These are phyloP conservation scores for Aureobasidium sp. DNA, from an alignment of 2,329 filamentous ascomycete species.

Conservation along the genomic window DNA sequence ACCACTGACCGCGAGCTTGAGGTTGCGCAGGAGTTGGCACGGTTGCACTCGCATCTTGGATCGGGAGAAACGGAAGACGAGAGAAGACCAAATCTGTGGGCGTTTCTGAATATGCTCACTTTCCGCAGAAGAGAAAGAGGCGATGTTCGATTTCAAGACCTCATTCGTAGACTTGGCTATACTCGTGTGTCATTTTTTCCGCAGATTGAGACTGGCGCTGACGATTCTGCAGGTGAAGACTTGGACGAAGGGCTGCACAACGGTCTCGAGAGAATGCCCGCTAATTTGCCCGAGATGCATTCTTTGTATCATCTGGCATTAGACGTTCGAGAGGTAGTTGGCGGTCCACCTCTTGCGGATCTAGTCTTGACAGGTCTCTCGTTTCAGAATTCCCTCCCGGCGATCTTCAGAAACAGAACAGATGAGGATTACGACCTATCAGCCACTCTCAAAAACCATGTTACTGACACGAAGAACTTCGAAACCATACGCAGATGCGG, in stretches of 20 bases:
- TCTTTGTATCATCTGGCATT: neutral
- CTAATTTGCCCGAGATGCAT: slow-evolving; percentile 1
- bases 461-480: neutral
- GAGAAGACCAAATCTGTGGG: neutral
- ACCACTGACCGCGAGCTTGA: neutral
- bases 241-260: neutral
- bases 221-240: neutral
- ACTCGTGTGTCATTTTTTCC: neutral
- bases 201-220: neutral
- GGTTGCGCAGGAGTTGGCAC: neutral
- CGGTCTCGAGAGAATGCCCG: neutral
- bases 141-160: neutral
- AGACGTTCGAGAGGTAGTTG: slow-evolving; percentile 1
- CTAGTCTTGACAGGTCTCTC: neutral
- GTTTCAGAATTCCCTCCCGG: neutral
- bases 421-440: neutral
- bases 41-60: neutral
- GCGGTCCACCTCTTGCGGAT: neutral
- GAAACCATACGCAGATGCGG: neutral
- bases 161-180: neutral
- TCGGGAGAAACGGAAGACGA: neutral
- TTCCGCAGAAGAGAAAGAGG: neutral
- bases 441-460: too few relatives aligned
- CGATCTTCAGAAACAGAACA: too few relatives aligned
- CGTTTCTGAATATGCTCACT: neutral